These are phyloP conservation scores for Flaveria floridana DNA, from an alignment of 140 eudicot genomes.

Conservation along the genomic window DNA sequence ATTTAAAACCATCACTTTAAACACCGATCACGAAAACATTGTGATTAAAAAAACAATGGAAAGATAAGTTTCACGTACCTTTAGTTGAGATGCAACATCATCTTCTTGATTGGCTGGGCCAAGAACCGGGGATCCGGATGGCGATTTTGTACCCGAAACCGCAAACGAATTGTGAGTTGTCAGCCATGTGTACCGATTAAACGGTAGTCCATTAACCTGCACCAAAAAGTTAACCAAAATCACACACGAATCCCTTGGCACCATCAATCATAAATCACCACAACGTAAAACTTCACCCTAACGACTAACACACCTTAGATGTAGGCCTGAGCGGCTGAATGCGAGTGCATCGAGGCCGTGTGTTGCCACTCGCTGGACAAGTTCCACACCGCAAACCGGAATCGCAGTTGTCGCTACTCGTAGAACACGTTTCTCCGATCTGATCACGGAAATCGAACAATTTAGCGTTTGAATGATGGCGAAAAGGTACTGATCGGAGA, in stretches of 20 bases:
- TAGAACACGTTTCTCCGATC: slow-evolving; percentile 86
- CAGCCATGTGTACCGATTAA: slow-evolving; percentile 81
- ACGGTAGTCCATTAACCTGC: slow-evolving; percentile 83
- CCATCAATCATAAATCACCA: too few relatives aligned
- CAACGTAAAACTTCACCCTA: too few relatives aligned
- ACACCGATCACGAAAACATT: too few relatives aligned
- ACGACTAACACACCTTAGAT: slow-evolving; percentile 46
- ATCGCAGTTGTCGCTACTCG: slow-evolving; percentile 49
- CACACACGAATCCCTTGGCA: neutral
- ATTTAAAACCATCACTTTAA: too few relatives aligned
- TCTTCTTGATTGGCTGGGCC: slow-evolving; percentile 94
- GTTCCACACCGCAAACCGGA: slow-evolving; percentile 60
- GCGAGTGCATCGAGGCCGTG: slow-evolving; percentile 80
- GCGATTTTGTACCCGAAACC: slow-evolving; percentile 49
- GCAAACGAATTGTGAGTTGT: slow-evolving; percentile 95
- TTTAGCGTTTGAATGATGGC: neutral
- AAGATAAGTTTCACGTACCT: slow-evolving; percentile 37
- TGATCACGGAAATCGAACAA: slow-evolving; percentile 14
- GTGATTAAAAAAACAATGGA: neutral
- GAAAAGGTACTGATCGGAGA: neutral
- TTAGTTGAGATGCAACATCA: slow-evolving; percentile 64
- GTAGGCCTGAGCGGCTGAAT: slow-evolving; percentile 65
- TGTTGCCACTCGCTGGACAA: slow-evolving; percentile 82
- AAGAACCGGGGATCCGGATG: slow-evolving; percentile 52
- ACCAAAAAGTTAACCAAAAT: slow-evolving; percentile 9